Percentiles rank a stretch among this genome's conserved stretches.
phyloP scores from a whole-genome alignment of 768 basidiomycete species.

The Lactarius hatsudake region DNA sequence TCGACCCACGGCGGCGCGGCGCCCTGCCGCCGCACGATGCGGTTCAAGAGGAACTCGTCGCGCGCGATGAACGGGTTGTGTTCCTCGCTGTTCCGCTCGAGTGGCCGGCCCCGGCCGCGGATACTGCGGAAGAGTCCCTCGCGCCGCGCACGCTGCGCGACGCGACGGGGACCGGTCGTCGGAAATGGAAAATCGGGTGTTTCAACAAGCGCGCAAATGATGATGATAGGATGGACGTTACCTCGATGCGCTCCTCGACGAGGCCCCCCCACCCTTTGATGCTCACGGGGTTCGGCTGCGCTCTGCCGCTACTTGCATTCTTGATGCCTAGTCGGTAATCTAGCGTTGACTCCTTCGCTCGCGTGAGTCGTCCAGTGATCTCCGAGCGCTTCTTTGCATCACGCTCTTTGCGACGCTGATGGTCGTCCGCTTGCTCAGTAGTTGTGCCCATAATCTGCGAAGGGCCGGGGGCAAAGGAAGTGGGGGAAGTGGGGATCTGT shows the following conservation, averaged over 20 bases:
- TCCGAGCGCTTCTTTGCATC: slow-evolving; percentile 52
- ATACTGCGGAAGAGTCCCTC: slow-evolving; percentile 72
- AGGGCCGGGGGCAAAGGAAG: slow-evolving; percentile 22
- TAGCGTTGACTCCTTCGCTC: slow-evolving; percentile 68
- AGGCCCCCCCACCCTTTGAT: slow-evolving; percentile 74
- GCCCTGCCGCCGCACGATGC: slow-evolving; percentile 79
- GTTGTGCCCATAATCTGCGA: slow-evolving; percentile 4
- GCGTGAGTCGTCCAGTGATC: slow-evolving; percentile 53
- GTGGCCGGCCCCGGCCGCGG: slow-evolving; percentile 61
- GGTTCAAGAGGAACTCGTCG: slow-evolving; percentile 83
- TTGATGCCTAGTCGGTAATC: slow-evolving; percentile 71
- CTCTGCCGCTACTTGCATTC: slow-evolving; percentile 27
- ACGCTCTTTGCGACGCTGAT: slow-evolving; percentile 43
- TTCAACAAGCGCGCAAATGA: background rate
- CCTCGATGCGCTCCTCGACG: slow-evolving; percentile 81
- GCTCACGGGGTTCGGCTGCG: slow-evolving; percentile 53
- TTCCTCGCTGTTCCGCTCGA: slow-evolving; percentile 44
- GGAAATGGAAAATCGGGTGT: background rate
- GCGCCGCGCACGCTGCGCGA: slow-evolving; percentile 57
- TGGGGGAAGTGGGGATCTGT: slow-evolving; percentile 35
- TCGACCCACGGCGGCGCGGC: slow-evolving; percentile 87
- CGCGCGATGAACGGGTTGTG: slow-evolving; percentile 66
- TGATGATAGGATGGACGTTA: slow-evolving; percentile 35
- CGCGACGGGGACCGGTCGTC: background rate
- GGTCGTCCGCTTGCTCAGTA: slow-evolving; percentile 36